phyloP scores from a whole-genome alignment of 345 rosid genomes.

The Acer yangbiense region DNA sequence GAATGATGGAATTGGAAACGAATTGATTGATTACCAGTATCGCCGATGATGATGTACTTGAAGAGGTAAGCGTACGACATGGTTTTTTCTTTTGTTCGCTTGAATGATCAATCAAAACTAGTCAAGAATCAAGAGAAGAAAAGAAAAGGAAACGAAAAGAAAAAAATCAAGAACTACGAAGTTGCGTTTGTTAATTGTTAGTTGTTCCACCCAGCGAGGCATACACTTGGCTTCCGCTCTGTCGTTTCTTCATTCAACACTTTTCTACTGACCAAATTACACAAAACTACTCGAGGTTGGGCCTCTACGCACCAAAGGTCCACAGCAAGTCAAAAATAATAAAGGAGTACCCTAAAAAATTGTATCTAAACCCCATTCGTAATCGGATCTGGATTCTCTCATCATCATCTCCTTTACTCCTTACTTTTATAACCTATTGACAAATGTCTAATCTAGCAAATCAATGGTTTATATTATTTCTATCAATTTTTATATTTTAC shows the following conservation, averaged over 20 bases:
- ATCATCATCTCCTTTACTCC: too few species aligned
- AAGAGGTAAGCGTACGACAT: conserved; percentile 95
- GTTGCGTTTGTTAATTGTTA: neutral
- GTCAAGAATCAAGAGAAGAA: neutral
- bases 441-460: too few species aligned
- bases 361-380: too few species aligned
- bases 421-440: too few species aligned
- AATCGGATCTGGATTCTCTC: too few species aligned
- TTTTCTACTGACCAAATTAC: too few species aligned
- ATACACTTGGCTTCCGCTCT: neutral
- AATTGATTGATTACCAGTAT: conserved; percentile 52
- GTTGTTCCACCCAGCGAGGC: neutral
- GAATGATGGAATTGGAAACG: neutral
- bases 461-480: too few species aligned
- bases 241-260: neutral
- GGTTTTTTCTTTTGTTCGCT: neutral
- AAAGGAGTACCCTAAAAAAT: too few species aligned
- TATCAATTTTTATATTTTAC: too few species aligned
- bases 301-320: too few species aligned
- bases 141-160: neutral
- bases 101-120: neutral
- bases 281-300: too few species aligned
- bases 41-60: conserved; percentile 99
- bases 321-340: too few species aligned
- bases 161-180: neutral